A percentile compares a stretch with the other conserved stretches of the same genome.
Evolutionary conservation across 805 yeast species (phyloP).

Genomic region (Metschnikowia lochheadii): DNA sequence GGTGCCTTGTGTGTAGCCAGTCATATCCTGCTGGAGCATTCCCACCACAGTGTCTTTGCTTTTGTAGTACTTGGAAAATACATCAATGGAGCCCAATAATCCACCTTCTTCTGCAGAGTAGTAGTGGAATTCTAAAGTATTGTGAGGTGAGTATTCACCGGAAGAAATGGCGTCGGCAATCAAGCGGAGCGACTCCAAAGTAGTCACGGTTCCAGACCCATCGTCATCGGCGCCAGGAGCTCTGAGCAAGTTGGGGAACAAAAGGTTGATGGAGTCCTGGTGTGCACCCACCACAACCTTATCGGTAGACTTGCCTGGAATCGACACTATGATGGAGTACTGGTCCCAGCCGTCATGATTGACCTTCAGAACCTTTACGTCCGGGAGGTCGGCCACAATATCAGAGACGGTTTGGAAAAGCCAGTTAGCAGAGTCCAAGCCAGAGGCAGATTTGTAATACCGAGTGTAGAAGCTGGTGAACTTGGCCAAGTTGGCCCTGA

Average conservation of each 20-base stretch:
- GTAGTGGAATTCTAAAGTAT: constrained; percentile 88
- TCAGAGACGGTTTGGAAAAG: constrained; percentile 47
- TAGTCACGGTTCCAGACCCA: constrained; percentile 82
- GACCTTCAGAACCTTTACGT: constrained; percentile 36
- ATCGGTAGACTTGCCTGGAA: constrained; percentile 48
- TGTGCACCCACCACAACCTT: constrained; percentile 83
- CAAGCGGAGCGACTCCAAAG: constrained; percentile 69
- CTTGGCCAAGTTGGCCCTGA: constrained; percentile 52
- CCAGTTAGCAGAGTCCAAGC: constrained; percentile 71
- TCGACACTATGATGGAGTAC: constrained; percentile 63
- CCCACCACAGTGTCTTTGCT: constrained; percentile 57
- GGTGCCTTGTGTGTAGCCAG: constrained; percentile 64
- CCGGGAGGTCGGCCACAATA: constrained; percentile 24
- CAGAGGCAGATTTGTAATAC: constrained; percentile 70
- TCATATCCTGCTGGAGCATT: constrained; percentile 94
- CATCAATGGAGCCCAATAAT: constrained; percentile 76
- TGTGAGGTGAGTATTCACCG: constrained; percentile 49
- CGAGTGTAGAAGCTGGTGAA: constrained; percentile 73
- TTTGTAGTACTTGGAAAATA: constrained; percentile 54
- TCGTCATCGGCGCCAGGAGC: constrained; percentile 98
- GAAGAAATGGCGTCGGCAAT: constrained; percentile 37
- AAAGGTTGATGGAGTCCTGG: constrained; percentile 75
- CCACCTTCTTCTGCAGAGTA: constrained; percentile 97
- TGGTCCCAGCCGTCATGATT: constrained; percentile 74
- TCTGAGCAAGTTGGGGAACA: constrained; percentile 61